phyloP scores from a whole-genome alignment of 202 grass and related monocot genomes.

The Dendrocalamus latiflorus region DNA sequence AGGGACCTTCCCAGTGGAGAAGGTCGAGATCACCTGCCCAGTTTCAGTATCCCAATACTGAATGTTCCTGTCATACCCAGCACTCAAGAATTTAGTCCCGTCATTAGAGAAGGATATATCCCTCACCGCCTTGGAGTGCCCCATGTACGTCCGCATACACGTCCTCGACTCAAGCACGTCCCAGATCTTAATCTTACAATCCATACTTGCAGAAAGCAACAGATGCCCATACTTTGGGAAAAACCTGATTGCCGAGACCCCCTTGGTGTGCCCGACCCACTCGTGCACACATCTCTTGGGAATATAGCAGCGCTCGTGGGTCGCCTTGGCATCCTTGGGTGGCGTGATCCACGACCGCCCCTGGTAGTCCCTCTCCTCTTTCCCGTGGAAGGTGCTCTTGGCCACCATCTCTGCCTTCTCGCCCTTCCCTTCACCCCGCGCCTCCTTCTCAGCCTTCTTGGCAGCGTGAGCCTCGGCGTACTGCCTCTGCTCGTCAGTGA shows the following conservation, averaged over 20 bases:
- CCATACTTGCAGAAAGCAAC: conserved; percentile 89
- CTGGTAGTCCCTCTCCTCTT: conserved; percentile 93
- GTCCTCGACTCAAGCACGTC: conserved; percentile 73
- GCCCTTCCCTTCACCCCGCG: conserved; percentile 48
- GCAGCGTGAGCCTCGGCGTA: conserved; percentile 76
- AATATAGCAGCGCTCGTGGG: conserved; percentile 81
- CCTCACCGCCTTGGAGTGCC: conserved; percentile 88
- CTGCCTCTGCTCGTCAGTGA: conserved; percentile 88
- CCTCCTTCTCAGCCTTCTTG: conserved; percentile 99
- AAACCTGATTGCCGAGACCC: conserved; percentile 83
- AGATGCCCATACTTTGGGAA: conserved; percentile 87
- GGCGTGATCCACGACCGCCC: conserved; percentile 91
- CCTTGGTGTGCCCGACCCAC: conserved; percentile 95
- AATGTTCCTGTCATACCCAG: conserved; percentile 92
- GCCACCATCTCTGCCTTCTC: conserved; percentile 57
- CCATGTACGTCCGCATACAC: conserved; percentile 97
- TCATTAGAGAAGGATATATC: conserved; percentile 94
- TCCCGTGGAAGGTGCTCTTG: conserved; percentile 95
- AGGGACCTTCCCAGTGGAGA: conserved; percentile 87
- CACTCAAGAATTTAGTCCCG: conserved; percentile 87
- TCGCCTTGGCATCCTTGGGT: conserved; percentile 86
- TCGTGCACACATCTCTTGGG: conserved; percentile 94
- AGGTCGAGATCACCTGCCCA: conserved; percentile 90
- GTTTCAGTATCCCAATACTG: conserved; percentile 99
- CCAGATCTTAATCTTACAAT: conserved; percentile 98